phyloP scores from a whole-genome alignment of 257 asterid species.

The Solanum okadae region DNA sequence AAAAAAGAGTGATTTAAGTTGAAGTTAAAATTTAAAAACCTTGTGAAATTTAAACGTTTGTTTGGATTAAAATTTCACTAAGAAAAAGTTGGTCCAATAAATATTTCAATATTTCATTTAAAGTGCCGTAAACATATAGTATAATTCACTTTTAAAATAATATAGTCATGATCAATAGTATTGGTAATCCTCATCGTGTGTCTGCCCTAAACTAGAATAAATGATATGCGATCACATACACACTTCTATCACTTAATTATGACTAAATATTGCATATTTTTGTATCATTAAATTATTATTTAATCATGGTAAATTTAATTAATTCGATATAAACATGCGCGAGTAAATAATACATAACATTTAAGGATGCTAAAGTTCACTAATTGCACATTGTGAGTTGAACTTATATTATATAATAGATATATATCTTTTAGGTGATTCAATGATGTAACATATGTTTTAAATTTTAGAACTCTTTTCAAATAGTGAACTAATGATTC shows the following conservation, averaged over 20 bases:
- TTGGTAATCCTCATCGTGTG: neutral
- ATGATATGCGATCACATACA: neutral
- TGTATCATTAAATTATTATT: neutral
- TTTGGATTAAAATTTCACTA: neutral
- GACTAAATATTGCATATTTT: neutral
- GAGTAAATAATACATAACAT: neutral
- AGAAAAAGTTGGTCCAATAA: neutral
- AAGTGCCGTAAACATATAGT: neutral
- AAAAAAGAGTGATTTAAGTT: neutral
- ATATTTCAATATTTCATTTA: neutral
- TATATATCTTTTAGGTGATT: neutral
- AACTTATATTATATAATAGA: too few relatives aligned
- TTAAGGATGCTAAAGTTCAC: neutral
- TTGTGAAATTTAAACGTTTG: neutral
- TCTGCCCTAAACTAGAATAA: neutral
- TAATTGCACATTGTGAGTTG: too few relatives aligned
- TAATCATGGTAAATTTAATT: neutral
- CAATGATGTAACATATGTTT: too few relatives aligned
- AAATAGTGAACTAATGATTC: neutral
- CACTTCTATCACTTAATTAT: neutral
- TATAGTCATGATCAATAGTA: neutral
- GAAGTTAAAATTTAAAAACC: neutral
- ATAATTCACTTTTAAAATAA: neutral
- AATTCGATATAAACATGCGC: neutral
- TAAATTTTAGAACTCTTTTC: neutral